Conservation (phyloP, 1,284 basidiomycete genomes). For the Afroboletus lepidellus region DNA sequence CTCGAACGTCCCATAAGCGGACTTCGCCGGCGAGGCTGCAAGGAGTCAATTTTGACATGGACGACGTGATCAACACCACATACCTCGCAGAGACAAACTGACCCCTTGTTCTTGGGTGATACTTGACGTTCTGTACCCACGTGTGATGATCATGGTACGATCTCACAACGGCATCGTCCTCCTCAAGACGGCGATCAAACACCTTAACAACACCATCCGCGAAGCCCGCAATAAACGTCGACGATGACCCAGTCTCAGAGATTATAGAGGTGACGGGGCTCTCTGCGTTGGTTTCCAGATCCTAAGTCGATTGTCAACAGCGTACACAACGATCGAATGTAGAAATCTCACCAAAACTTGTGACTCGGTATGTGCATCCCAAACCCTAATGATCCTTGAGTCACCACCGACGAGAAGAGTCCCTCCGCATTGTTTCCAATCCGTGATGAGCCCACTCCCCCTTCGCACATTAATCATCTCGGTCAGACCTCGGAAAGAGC, state of each 20-base stretch:
- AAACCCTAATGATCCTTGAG: constrained; percentile 84
- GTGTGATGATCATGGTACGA: constrained; percentile 82
- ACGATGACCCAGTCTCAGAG: constrained; percentile 76
- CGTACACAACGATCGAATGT: not conserved
- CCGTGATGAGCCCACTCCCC: constrained; percentile 83
- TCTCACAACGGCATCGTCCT: constrained; percentile 82
- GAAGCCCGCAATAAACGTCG: constrained; percentile 88
- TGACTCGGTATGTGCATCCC: constrained; percentile 94
- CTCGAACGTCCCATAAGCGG: constrained; percentile 89
- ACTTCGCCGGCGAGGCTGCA: constrained; percentile 86
- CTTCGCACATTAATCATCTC: constrained; percentile 74
- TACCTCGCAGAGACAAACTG: constrained; percentile 92
- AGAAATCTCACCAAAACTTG: constrained; percentile 64
- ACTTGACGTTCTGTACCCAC: constrained; percentile 91
- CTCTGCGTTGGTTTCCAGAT: constrained; percentile 86
- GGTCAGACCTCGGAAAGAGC: constrained; percentile 87
- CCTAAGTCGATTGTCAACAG: constrained; percentile 42
- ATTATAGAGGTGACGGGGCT: constrained; percentile 87
- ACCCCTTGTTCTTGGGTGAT: constrained; percentile 71
- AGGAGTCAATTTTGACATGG: not conserved
- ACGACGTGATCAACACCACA: constrained; percentile 16
- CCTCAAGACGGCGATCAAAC: constrained; percentile 87
- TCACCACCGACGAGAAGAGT: constrained; percentile 89
- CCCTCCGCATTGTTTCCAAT: constrained; percentile 93
- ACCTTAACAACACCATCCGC: constrained; percentile 90